These are phyloP conservation scores for Globisporangium orthogonon DNA, from an alignment of 352 stramenopile genomes.

Conservation along the genomic window DNA sequence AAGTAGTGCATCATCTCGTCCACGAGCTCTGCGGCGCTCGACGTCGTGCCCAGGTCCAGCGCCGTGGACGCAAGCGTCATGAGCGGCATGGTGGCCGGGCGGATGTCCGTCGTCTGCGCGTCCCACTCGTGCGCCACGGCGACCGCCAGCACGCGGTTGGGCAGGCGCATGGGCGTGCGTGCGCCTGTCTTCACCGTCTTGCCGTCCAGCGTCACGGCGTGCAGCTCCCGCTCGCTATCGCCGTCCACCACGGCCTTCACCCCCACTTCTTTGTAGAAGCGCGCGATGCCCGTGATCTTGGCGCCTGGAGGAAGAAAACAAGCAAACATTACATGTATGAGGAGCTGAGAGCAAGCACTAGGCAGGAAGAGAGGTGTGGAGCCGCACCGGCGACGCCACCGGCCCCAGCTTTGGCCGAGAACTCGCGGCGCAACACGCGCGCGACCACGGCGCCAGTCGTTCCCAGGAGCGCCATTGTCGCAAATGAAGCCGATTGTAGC, in stretches of 20 bases:
- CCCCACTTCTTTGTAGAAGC: constrained; percentile 81
- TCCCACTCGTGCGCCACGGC: constrained; percentile 84
- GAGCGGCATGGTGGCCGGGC: constrained; percentile 79
- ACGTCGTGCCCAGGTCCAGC: constrained; percentile 57
- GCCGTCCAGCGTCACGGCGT: constrained; percentile 72
- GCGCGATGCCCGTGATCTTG: constrained; percentile 71
- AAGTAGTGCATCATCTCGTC: constrained; percentile 85
- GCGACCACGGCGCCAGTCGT: constrained; percentile 18
- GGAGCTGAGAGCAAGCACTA: constrained; percentile 11
- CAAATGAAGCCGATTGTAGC: neutral
- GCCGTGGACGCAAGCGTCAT: constrained; percentile 83
- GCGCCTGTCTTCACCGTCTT: constrained; percentile 75
- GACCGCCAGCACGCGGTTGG: constrained; percentile 58
- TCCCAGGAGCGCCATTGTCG: constrained; percentile 17
- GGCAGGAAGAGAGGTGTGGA: neutral
- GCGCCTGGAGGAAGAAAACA: constrained; percentile 23
- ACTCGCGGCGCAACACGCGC: constrained; percentile 21
- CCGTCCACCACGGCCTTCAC: constrained; percentile 45
- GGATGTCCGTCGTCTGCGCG: constrained; percentile 65
- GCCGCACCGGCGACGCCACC: constrained; percentile 32
- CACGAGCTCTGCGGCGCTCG: constrained; percentile 49
- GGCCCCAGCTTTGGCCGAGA: constrained; percentile 39
- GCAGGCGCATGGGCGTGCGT: constrained; percentile 53
- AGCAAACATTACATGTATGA: neutral
- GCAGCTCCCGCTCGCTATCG: constrained; percentile 19